A percentile compares a stretch with the other conserved stretches of the same genome.
Evolutionary conservation across 257 asterid species (phyloP).

Genomic region (Rauvolfia tetraphylla): DNA sequence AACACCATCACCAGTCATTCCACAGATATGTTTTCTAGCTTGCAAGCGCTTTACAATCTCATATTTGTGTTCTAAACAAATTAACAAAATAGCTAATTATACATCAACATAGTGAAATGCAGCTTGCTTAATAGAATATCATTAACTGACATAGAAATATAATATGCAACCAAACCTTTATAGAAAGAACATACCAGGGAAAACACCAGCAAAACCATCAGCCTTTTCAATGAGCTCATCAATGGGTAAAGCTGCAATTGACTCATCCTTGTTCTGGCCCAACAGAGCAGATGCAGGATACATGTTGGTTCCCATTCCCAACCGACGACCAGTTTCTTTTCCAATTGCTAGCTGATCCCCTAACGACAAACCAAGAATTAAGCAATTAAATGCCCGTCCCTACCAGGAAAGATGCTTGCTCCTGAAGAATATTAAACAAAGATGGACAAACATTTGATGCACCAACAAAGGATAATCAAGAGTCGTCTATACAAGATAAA

Average conservation of each 20-base stretch:
- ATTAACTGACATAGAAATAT: background rate
- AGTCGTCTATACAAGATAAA: background rate
- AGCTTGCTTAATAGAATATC: background rate
- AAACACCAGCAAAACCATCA: constrained; percentile 98
- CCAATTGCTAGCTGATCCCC: constrained; percentile 99
- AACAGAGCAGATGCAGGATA: constrained; percentile 93
- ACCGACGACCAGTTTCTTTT: constrained; percentile 92
- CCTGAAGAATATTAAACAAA: background rate
- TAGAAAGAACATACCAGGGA: constrained; percentile 60
- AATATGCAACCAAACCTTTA: background rate
- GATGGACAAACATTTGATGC: background rate
- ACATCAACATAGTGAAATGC: background rate
- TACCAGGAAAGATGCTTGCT: background rate
- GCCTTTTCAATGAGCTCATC: constrained; percentile 98
- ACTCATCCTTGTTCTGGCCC: constrained; percentile 95
- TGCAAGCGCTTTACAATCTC: constrained; percentile 97
- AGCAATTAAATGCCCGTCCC: constrained; percentile 4
- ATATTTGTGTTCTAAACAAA: constrained; percentile 79
- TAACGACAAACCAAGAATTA: constrained; percentile 24
- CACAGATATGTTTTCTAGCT: constrained; percentile 95
- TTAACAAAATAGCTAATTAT: constrained; percentile 6
- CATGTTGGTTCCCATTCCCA: constrained; percentile 99
- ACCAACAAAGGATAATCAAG: background rate
- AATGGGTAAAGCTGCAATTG: constrained; percentile 83
- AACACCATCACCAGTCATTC: constrained; percentile 99